Conservation (phyloP, 2,329 filamentous ascomycete genomes). For the Trichoderma hamatum region DNA sequence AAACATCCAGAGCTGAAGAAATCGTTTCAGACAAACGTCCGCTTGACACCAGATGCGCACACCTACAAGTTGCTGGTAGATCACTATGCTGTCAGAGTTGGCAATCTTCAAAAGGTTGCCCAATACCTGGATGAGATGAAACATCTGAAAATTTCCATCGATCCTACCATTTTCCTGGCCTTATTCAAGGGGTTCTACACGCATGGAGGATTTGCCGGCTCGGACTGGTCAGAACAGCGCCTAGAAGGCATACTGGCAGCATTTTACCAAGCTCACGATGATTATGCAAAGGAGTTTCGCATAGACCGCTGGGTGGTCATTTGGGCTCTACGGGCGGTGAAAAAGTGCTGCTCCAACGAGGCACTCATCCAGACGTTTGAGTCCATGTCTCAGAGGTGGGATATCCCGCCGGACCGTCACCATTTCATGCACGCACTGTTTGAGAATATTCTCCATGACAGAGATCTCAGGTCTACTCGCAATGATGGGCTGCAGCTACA, state of each 20-base stretch:
- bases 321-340: conserved; percentile 66
- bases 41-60: conserved; percentile 71
- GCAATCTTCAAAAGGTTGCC: conserved; percentile 71
- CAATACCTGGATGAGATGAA: conserved; percentile 81
- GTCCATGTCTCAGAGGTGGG: conserved; percentile 52
- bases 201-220: conserved; percentile 67
- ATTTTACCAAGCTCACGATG: conserved; percentile 60
- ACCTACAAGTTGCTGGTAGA: conserved; percentile 82
- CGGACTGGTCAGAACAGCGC: conserved; percentile 72
- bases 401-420: conserved; percentile 45
- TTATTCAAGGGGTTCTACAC: conserved; percentile 80
- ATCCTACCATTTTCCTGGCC: conserved; percentile 76
- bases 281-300: conserved; percentile 49
- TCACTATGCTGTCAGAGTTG: conserved; percentile 68
- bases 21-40: conserved; percentile 62
- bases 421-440: conserved; percentile 53
- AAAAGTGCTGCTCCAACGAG: conserved; percentile 57
- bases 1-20: conserved; percentile 58
- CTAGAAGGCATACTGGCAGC: conserved; percentile 70
- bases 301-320: conserved; percentile 64
- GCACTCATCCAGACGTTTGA: conserved; percentile 59
- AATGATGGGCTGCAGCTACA: conserved; percentile 35
- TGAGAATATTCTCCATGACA: conserved; percentile 45
- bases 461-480: conserved; percentile 37
- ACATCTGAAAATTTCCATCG: conserved; percentile 65